Percentiles rank a stretch among this genome's conserved stretches.
Conservation (phyloP, 1,139 yeast genomes). For the Suhomyces bolitotheri region DNA sequence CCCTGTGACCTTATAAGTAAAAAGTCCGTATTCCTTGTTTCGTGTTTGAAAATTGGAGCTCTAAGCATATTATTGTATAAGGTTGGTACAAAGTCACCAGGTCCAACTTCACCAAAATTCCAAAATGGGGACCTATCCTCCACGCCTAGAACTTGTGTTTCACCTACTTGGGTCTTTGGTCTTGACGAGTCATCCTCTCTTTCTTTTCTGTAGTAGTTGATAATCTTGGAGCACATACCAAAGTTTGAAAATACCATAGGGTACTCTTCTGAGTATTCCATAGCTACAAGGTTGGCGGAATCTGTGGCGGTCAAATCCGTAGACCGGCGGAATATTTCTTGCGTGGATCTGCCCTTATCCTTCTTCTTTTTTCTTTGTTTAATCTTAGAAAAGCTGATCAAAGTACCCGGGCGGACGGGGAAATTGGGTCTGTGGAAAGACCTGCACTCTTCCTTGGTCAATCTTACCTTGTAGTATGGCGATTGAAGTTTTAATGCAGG, state of each 20-base stretch:
- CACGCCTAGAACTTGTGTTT: slow-evolving; percentile 90
- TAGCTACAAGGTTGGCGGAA: slow-evolving; percentile 68
- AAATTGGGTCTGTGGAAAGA: slow-evolving; percentile 81
- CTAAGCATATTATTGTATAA: slow-evolving; percentile 87
- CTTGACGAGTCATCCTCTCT: slow-evolving; percentile 79
- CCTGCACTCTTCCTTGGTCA: slow-evolving; percentile 69
- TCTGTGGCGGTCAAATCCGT: slow-evolving; percentile 84
- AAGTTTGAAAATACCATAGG: slow-evolving; percentile 83
- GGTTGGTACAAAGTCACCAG: slow-evolving; percentile 92
- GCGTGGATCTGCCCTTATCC: slow-evolving; percentile 80
- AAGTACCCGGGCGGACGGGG: slow-evolving; percentile 73
- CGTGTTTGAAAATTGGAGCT: slow-evolving; percentile 93
- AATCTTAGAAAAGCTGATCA: slow-evolving; percentile 71
- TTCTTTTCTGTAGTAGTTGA: slow-evolving; percentile 88
- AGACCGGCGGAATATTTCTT: slow-evolving; percentile 69
- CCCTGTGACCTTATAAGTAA: slow-evolving; percentile 79
- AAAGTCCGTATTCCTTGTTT: slow-evolving; percentile 76
- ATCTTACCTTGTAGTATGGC: slow-evolving; percentile 84
- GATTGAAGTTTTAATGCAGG: slow-evolving; percentile 87
- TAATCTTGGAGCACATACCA: slow-evolving; percentile 95
- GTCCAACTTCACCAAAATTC: slow-evolving; percentile 97
- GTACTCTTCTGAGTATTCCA: slow-evolving; percentile 89
- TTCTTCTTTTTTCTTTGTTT: slow-evolving; percentile 84
- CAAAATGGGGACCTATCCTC: slow-evolving; percentile 97
- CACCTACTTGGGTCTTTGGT: slow-evolving; percentile 89